Evolutionary conservation across 768 basidiomycete species (phyloP), one percentile per base, ranked within the genome.

Genomic region (Porpolomopsis calyptriformis): DNA sequence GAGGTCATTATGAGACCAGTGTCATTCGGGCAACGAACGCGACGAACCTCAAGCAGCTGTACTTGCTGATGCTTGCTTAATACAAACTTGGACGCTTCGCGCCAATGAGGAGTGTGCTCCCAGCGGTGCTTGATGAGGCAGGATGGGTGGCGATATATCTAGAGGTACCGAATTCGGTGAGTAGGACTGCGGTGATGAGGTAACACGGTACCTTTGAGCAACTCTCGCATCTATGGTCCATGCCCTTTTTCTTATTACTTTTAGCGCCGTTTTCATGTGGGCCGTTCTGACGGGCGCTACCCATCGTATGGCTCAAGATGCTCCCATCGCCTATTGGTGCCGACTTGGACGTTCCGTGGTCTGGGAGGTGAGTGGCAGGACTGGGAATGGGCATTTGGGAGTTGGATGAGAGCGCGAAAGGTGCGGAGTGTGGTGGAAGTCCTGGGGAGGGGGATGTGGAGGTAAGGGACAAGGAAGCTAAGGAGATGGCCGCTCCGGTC

Each of bases 51-150:
- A 36, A 99, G 82, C 43, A 97, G 67, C 55, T 97, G 94, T 0
- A 99, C 94, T 55, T 98, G 93, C 57, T 97, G 92, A 60, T 97
- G 93, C 65, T 97, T 98, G 64, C 83, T 88, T 48, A 97, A 70
- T 25, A 91, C 78, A 55, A 92, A 81, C 60, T 92, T 89, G 53
- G 84, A 70, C 10, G 92, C 85, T 60, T 92, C 88, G 36, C 85
- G 82, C 94, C 94, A 98, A 57, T 96, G 91, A 16, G 88, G 87
- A 26, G 87, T 89, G 59, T 94, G 90, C 58, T 97, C 93, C 94
- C 94, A 98, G 26, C 94, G 85, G 59, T 98, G 94, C 64, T 97
- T 97, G 64, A 93, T 87, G 40, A 98, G 71, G 64, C 93, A 97
- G 10, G 86, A 89, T 2, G 91, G 91, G 64, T 98, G 93, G 43